These are phyloP conservation scores for Leptodontidium sp. DNA, from an alignment of 2,329 filamentous ascomycete genomes.

Conservation along the genomic window DNA sequence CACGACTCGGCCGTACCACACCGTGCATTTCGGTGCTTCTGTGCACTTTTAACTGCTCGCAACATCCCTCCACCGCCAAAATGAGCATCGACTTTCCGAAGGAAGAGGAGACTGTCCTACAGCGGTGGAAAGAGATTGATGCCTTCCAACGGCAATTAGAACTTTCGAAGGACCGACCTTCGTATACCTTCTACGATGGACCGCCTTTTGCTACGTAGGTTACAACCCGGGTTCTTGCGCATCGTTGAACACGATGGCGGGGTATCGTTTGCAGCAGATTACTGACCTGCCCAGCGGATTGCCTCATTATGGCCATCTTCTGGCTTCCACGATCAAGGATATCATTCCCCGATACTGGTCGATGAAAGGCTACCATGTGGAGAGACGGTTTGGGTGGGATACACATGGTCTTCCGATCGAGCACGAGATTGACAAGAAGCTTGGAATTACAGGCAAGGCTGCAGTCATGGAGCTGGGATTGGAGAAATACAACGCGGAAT, in stretches of 20 bases:
- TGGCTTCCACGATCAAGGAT: conserved; percentile 94
- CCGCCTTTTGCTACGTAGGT: conserved; percentile 74
- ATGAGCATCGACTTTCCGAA: conserved; percentile 82
- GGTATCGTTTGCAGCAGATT: not conserved
- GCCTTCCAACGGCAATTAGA: conserved; percentile 84
- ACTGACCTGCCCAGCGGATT: conserved; percentile 52
- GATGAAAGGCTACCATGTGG: conserved; percentile 94
- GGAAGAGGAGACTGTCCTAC: conserved; percentile 86
- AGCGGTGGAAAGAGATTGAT: conserved; percentile 89
- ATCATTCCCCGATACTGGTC: conserved; percentile 97
- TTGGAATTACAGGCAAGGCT: conserved; percentile 86
- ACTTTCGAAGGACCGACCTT: conserved; percentile 81
- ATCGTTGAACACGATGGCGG: conserved; percentile 9
- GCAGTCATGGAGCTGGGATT: conserved; percentile 88
- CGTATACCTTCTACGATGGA: conserved; percentile 95
- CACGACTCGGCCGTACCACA: not conserved
- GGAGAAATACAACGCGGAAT: conserved; percentile 90
- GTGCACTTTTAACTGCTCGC: not conserved
- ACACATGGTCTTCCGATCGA: conserved; percentile 95
- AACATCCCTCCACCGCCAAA: conserved; percentile 26
- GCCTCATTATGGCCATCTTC: conserved; percentile 73
- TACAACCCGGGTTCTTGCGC: conserved; percentile 1
- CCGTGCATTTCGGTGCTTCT: not conserved
- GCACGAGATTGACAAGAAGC: conserved; percentile 96
- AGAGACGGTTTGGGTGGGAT: conserved; percentile 94